Conservation (phyloP, 2,329 filamentous ascomycete genomes). For the Epichloe aotearoae region DNA sequence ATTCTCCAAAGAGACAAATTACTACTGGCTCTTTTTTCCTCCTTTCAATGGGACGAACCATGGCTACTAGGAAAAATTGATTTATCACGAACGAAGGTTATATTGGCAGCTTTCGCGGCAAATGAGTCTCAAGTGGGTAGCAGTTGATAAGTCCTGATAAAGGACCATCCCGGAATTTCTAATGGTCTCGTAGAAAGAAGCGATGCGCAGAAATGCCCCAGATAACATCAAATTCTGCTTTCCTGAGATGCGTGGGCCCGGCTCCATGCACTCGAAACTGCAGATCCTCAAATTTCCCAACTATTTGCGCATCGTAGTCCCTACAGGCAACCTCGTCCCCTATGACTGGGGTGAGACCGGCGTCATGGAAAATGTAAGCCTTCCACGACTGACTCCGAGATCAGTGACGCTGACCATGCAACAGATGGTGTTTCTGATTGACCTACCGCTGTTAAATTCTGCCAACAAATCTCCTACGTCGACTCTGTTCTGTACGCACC, state of each 20-base stretch:
- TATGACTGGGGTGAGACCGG: slow-evolving; percentile 87
- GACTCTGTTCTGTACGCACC: slow-evolving; percentile 51
- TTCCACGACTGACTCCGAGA: background rate
- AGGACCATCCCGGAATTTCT: slow-evolving; percentile 2
- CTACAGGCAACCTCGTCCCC: slow-evolving; percentile 72
- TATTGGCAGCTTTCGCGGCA: slow-evolving; percentile 44
- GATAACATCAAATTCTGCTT: slow-evolving; percentile 60
- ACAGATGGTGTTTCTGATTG: slow-evolving; percentile 77
- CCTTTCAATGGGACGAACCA: slow-evolving; percentile 73
- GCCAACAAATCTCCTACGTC: slow-evolving; percentile 17
- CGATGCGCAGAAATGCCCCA: slow-evolving; percentile 36
- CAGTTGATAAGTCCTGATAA: background rate
- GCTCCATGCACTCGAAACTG: slow-evolving; percentile 87
- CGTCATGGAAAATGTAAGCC: slow-evolving; percentile 66
- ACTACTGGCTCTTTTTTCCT: slow-evolving; percentile 66
- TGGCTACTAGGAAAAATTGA: slow-evolving; percentile 68
- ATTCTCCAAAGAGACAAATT: slow-evolving; percentile 62
- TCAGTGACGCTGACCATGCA: background rate
- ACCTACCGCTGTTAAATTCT: slow-evolving; percentile 55
- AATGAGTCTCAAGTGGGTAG: slow-evolving; percentile 36
- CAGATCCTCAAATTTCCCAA: slow-evolving; percentile 70
- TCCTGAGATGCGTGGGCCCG: slow-evolving; percentile 61
- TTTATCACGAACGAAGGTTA: slow-evolving; percentile 42
- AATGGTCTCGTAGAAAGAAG: slow-evolving; percentile 24
- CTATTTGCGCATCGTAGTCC: slow-evolving; percentile 68